Percentiles rank a stretch among this genome's conserved stretches.
Evolutionary conservation across 2,329 filamentous ascomycete species (phyloP).

Genomic region (Lecanicillium sp.): DNA sequence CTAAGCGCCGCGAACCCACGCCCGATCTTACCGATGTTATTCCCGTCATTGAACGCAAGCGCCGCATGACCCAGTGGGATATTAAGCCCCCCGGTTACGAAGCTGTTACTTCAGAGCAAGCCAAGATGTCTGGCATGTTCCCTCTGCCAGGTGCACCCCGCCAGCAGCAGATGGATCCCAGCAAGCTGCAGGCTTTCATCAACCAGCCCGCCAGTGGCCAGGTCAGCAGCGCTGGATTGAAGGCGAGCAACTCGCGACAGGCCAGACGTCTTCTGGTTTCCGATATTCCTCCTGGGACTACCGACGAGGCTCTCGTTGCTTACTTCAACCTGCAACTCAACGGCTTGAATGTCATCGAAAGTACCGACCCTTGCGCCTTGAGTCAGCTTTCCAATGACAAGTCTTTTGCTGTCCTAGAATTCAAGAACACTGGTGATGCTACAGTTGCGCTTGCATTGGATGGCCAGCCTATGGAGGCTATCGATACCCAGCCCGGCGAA

Average conservation of each 20-base stretch:
- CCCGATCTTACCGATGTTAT: conserved; percentile 85
- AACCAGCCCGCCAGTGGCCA: conserved; percentile 68
- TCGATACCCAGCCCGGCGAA: conserved; percentile 50
- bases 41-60: conserved; percentile 78
- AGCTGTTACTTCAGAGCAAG: conserved; percentile 95
- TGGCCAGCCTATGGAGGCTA: conserved; percentile 79
- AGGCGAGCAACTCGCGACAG: conserved; percentile 89
- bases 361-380: conserved; percentile 75
- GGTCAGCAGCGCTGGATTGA: conserved; percentile 70
- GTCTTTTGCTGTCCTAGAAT: conserved; percentile 82
- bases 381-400: conserved; percentile 76
- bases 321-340: conserved; percentile 98
- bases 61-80: conserved; percentile 96
- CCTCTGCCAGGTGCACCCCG: conserved; percentile 90
- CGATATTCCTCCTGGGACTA: conserved; percentile 68
- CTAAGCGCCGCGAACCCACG: conserved; percentile 91
- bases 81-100: conserved; percentile 98
- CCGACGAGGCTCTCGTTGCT: conserved; percentile 66
- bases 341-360: conserved; percentile 85
- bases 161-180: conserved; percentile 92
- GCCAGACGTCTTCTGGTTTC: conserved; percentile 85
- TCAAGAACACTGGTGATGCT: conserved; percentile 79
- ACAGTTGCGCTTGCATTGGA: conserved; percentile 88
- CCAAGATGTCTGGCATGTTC: conserved; percentile 98
- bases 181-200: conserved; percentile 91